A percentile compares a stretch with the other conserved stretches of the same genome.
phyloP scores from a whole-genome alignment of 257 asterid genomes.

The Penstemon eatonii region DNA sequence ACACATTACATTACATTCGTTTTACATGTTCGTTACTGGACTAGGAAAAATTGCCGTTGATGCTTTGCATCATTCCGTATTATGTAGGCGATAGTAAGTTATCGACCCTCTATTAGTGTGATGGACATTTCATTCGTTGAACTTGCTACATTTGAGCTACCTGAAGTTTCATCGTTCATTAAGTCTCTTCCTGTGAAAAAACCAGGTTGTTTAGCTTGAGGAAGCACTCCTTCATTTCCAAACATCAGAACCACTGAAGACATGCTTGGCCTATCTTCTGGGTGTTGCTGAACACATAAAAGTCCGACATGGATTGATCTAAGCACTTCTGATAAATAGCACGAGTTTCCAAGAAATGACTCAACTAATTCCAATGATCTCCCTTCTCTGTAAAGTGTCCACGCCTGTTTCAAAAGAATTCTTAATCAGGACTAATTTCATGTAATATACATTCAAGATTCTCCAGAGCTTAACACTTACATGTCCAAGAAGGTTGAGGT shows the following conservation, averaged over 20 bases:
- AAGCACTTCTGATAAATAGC: constrained; percentile 17
- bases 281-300: constrained; percentile 33
- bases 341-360: neutral
- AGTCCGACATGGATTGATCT: constrained; percentile 38
- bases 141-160: constrained; percentile 18
- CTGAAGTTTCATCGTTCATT: neutral
- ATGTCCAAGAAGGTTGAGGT: constrained; percentile 44
- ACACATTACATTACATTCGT: too few species aligned
- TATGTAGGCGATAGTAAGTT: too few species aligned
- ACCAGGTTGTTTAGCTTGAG: constrained; percentile 33
- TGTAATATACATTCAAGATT: neutral
- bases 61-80: too few species aligned
- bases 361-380: constrained; percentile 33
- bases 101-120: constrained; percentile 10
- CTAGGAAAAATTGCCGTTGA: too few species aligned
- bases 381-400: constrained; percentile 44
- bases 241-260: constrained; percentile 34
- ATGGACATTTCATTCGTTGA: constrained; percentile 16
- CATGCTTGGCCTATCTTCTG: constrained; percentile 40
- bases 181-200: constrained; percentile 34
- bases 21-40: too few species aligned
- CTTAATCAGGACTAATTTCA: neutral
- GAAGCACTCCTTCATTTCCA: constrained; percentile 27
- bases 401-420: constrained; percentile 30
- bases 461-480: constrained; percentile 23